phyloP scores from a whole-genome alignment of 2,329 filamentous ascomycete species.

The Colletotrichum godetiae region DNA sequence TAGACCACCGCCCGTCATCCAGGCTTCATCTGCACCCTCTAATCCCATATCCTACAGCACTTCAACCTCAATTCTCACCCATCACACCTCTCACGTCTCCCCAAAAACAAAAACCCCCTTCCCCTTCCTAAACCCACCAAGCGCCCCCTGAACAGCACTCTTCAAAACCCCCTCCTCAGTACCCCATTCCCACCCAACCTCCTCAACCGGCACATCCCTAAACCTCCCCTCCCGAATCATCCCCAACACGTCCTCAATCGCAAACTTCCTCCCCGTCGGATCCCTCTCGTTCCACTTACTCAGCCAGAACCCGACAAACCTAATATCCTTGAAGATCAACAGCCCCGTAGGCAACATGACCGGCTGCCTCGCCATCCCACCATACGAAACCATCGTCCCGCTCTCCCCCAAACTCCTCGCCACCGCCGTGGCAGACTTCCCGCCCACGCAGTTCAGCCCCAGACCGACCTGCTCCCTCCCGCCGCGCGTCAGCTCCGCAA shows the following conservation, averaged over 20 bases:
- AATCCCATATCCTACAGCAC: slow-evolving; percentile 12
- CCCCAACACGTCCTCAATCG: slow-evolving; percentile 85
- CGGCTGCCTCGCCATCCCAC: slow-evolving; percentile 92
- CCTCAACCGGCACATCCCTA: slow-evolving; percentile 83
- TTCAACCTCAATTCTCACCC: background rate
- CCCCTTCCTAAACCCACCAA: slow-evolving; percentile 85
- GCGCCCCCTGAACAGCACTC: slow-evolving; percentile 82
- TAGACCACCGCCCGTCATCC: background rate
- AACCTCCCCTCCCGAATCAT: slow-evolving; percentile 82
- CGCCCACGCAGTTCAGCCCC: slow-evolving; percentile 93
- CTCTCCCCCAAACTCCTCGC: slow-evolving; percentile 77
- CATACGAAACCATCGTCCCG: slow-evolving; percentile 89
- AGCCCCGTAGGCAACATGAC: slow-evolving; percentile 83
- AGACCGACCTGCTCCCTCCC: slow-evolving; percentile 79
- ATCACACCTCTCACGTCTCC: slow-evolving; percentile 56
- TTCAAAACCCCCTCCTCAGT: slow-evolving; percentile 77
- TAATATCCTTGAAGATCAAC: slow-evolving; percentile 92
- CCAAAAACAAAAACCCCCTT: slow-evolving; percentile 91
- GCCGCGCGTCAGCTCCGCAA: slow-evolving; percentile 75
- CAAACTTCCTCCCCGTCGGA: slow-evolving; percentile 78
- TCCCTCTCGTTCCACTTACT: slow-evolving; percentile 87
- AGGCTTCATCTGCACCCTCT: background rate
- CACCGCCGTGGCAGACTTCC: slow-evolving; percentile 82
- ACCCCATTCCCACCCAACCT: slow-evolving; percentile 85
- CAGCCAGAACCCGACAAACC: slow-evolving; percentile 95